Conservation (phyloP, 164 flowering plant genomes). For the Macadamia tetraphylla region DNA sequence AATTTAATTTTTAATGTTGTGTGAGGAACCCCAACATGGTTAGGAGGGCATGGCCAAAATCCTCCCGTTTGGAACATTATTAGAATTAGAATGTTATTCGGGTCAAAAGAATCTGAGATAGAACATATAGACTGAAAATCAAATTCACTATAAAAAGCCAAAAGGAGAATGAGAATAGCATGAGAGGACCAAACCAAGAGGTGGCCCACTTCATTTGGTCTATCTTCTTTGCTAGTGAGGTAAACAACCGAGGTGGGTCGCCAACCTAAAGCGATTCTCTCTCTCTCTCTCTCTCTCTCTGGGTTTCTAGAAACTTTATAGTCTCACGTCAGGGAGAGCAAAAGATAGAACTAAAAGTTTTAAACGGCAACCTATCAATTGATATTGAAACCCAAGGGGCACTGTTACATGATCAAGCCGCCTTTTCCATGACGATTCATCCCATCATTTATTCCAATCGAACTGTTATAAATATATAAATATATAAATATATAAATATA, state of each 20-base stretch:
- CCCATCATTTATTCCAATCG: no score
- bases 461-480: no score
- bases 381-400: no score
- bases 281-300: background rate
- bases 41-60: background rate
- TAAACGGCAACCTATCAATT: no score
- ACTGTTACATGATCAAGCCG: no score
- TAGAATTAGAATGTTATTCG: background rate
- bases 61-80: background rate
- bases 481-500: no score
- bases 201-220: background rate
- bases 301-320: no score
- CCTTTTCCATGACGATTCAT: no score
- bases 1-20: no score
- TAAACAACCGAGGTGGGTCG: slow-evolving; percentile 5
- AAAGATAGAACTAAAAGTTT: no score
- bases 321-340: no score
- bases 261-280: background rate
- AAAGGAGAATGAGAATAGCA: slow-evolving; percentile 7
- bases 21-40: no score
- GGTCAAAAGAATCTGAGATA: slow-evolving; percentile 4
- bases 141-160: background rate
- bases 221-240: background rate
- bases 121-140: background rate
- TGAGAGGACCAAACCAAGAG: slow-evolving; percentile 5